These are phyloP conservation scores for Hibiscus mutabilis DNA, from an alignment of 345 rosid species.

Conservation along the genomic window DNA sequence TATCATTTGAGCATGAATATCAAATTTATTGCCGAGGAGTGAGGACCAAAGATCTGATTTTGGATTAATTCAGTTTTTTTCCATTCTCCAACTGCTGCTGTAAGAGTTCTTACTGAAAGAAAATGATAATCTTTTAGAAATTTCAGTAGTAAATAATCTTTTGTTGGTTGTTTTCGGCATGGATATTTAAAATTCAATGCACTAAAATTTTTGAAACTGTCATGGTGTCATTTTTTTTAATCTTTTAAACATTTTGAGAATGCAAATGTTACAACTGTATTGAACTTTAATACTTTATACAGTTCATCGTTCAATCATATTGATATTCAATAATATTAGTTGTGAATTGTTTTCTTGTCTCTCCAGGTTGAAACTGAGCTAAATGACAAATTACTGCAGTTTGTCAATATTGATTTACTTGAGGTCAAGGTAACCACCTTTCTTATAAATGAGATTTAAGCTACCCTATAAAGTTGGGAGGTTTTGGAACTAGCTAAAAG, in stretches of 20 bases:
- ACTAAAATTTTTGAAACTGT: neutral
- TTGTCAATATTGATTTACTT: conserved; percentile 76
- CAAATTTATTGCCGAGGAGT: neutral
- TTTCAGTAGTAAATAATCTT: neutral
- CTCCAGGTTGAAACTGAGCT: conserved; percentile 90
- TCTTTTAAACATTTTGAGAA: neutral
- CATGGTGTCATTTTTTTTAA: neutral
- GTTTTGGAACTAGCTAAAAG: conserved; percentile 1
- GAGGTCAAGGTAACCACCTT: conserved; percentile 79
- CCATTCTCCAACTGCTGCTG: neutral
- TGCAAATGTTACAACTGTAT: neutral
- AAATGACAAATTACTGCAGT: conserved; percentile 91
- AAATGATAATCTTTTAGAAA: neutral
- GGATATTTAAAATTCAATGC: neutral
- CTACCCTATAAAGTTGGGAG: neutral
- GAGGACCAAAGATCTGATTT: neutral
- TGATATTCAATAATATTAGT: neutral
- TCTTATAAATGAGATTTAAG: conserved; percentile 1
- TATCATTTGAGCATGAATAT: neutral
- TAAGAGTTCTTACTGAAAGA: neutral
- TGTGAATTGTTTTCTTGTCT: conserved; percentile 5
- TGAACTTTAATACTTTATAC: too few relatives aligned
- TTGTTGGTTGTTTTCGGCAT: neutral
- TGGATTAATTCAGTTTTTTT: neutral
- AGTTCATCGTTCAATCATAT: neutral